These are phyloP conservation scores for Verticillium klebahnii DNA, from an alignment of 2,329 filamentous ascomycete genomes.

Conservation along the genomic window DNA sequence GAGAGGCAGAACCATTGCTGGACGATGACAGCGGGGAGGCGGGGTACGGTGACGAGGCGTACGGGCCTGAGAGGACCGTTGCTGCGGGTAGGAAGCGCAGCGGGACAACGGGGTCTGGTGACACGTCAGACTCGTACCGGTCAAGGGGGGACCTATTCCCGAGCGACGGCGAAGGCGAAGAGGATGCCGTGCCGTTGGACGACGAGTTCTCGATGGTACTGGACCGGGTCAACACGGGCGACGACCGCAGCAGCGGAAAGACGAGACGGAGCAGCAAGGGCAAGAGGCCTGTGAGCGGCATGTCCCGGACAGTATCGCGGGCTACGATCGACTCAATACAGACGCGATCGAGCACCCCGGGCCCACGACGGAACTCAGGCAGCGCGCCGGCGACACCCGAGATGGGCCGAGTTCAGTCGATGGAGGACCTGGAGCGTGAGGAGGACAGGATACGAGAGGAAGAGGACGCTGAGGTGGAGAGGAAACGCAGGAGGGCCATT, in stretches of 20 bases:
- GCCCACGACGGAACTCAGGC: conserved; percentile 15
- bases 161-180: conserved; percentile 79
- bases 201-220: conserved; percentile 88
- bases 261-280: conserved; percentile 55
- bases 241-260: conserved; percentile 61
- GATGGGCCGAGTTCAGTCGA: conserved; percentile 35
- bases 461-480: conserved; percentile 49
- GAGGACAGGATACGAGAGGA: conserved; percentile 46
- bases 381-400: conserved; percentile 27
- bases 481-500: conserved; percentile 46
- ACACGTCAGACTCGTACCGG: conserved; percentile 79
- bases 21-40: conserved; percentile 9
- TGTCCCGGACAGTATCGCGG: conserved; percentile 52
- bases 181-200: conserved; percentile 87
- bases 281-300: conserved; percentile 40
- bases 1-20: conserved; percentile 69
- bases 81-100: conserved; percentile 59
- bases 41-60: conserved; percentile 16
- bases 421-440: conserved; percentile 49
- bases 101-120: conserved; percentile 72
- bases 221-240: conserved; percentile 58
- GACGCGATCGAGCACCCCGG: conserved; percentile 22
- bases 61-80: conserved; percentile 19
- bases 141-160: conserved; percentile 88
- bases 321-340: conserved; percentile 48